Evolutionary conservation across 345 rosid genomes (phyloP), one percentile per base, ranked within the genome.

Genomic region (Eutrema yunnanense): DNA sequence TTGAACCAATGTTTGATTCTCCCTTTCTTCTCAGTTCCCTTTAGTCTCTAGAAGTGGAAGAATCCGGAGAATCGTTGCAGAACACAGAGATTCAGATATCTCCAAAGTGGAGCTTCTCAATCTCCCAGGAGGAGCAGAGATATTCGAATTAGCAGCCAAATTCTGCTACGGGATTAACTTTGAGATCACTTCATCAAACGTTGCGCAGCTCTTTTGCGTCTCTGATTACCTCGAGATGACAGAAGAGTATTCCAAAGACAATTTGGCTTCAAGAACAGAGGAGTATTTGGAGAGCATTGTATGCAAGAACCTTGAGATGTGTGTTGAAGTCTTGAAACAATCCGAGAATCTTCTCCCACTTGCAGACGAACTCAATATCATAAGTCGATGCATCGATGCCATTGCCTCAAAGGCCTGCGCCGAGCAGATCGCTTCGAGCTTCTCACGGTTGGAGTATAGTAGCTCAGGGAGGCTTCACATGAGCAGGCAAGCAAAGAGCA

Each of bases 391-490:
- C 73, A 87, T 91, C 6, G 98, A 94, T 55, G 86, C 98, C 8
- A 86, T 94, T 75, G 98, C 97, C 55, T 89, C 97, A 1, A 94
- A 88, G 80, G 92, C 98, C 3, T 94, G 97, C 38, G 84, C 83
- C 0, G 97, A 94, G 83, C 98, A 94, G 67, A 94, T 94, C 11
- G 97, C 97, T 37, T 94, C 96, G 2, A 94, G 98, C 79, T 94
- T 94, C 79, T 94, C 98, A 0, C 82, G 98, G 16, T 82, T 94
- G 48, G 97, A 91, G 87, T 94, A 94, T 61, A 94, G 97, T 80
- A 94, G 96, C 85, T 94, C 98, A 2, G 98, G 98, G 62, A 84
- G 98, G 77, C 96, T 94, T 61, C 97, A 91, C 77, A 94, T 89
- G 96, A 91, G 85, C 81, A 92, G 59, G 82, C 92, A 86, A 49